phyloP scores from a whole-genome alignment of 108 stramenopile species.

The Pseudonitzschia delicatissima region DNA sequence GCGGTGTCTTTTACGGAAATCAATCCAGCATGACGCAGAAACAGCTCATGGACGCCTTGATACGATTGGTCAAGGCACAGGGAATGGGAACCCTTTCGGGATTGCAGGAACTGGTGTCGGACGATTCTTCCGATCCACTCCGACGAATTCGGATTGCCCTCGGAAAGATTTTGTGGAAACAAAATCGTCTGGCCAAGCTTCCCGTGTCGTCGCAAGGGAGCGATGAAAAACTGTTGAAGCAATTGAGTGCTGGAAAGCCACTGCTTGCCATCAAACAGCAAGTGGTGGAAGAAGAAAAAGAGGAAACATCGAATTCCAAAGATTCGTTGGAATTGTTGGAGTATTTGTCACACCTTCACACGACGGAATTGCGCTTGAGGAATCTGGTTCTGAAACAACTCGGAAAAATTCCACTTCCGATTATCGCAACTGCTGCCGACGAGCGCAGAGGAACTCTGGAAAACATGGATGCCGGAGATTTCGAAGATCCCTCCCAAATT shows the following conservation, averaged over 20 bases:
- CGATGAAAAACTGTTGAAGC: slow-evolving; percentile 40
- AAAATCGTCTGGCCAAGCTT: slow-evolving; percentile 48
- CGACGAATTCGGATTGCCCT: slow-evolving; percentile 61
- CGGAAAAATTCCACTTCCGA: slow-evolving; percentile 41
- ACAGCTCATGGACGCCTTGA: slow-evolving; percentile 63
- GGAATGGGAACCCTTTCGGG: slow-evolving; percentile 37
- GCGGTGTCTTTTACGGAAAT: slow-evolving; percentile 69
- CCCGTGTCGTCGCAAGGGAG: slow-evolving; percentile 41
- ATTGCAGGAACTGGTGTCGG: slow-evolving; percentile 49
- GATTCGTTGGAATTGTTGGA: slow-evolving; percentile 31
- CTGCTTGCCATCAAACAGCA: slow-evolving; percentile 13
- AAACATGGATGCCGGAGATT: slow-evolving; percentile 54
- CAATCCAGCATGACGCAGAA: slow-evolving; percentile 68
- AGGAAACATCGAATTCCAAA: neutral
- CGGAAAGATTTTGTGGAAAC: slow-evolving; percentile 67
- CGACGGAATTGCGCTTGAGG: slow-evolving; percentile 62
- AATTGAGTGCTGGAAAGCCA: slow-evolving; percentile 6
- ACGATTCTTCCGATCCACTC: slow-evolving; percentile 67
- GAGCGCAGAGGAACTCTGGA: slow-evolving; percentile 62
- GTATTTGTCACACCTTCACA: slow-evolving; percentile 61
- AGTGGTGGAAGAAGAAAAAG: slow-evolving; percentile 24
- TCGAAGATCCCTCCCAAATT: slow-evolving; percentile 43
- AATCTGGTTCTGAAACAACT: slow-evolving; percentile 46
- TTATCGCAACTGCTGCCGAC: slow-evolving; percentile 74
- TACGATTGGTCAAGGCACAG: slow-evolving; percentile 45